These are phyloP conservation scores for Fusarium anguioides DNA, from an alignment of 2,329 filamentous ascomycete genomes.

Conservation along the genomic window DNA sequence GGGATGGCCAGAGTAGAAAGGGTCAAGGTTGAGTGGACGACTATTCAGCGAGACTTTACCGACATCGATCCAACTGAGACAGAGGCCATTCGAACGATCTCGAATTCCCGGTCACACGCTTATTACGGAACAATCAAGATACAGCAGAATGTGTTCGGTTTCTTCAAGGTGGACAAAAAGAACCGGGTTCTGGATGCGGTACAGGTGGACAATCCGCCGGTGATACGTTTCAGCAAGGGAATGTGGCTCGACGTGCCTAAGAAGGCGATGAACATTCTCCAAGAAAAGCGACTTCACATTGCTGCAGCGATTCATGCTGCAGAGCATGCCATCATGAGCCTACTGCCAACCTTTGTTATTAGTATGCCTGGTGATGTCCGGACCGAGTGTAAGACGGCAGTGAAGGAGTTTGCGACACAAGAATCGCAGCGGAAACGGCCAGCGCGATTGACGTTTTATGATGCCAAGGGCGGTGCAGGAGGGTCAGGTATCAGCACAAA, in stretches of 20 bases:
- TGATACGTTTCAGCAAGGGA: constrained; percentile 85
- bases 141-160: constrained; percentile 90
- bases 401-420: constrained; percentile 84
- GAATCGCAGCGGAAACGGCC: constrained; percentile 82
- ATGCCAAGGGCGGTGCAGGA: constrained; percentile 86
- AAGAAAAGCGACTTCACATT: constrained; percentile 77
- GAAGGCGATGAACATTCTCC: constrained; percentile 80
- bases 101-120: constrained; percentile 71
- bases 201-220: constrained; percentile 91
- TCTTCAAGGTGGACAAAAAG: constrained; percentile 94
- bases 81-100: constrained; percentile 82
- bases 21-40: constrained; percentile 95
- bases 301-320: constrained; percentile 94
- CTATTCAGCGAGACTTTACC: constrained; percentile 90
- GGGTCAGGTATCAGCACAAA: constrained; percentile 91
- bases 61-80: constrained; percentile 95
- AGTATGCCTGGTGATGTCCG: constrained; percentile 90
- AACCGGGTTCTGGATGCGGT: constrained; percentile 90
- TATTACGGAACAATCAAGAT: constrained; percentile 91
- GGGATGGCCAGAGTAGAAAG: constrained; percentile 88
- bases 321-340: constrained; percentile 86
- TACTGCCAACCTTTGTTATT: constrained; percentile 92
- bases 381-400: constrained; percentile 90
- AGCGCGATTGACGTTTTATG: constrained; percentile 91
- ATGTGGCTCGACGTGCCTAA: constrained; percentile 96